A percentile compares a stretch with the other conserved stretches of the same genome.
These are phyloP conservation scores for Solanum hybrid DNA, from an alignment of 305 asterid species.

Conservation along the genomic window DNA sequence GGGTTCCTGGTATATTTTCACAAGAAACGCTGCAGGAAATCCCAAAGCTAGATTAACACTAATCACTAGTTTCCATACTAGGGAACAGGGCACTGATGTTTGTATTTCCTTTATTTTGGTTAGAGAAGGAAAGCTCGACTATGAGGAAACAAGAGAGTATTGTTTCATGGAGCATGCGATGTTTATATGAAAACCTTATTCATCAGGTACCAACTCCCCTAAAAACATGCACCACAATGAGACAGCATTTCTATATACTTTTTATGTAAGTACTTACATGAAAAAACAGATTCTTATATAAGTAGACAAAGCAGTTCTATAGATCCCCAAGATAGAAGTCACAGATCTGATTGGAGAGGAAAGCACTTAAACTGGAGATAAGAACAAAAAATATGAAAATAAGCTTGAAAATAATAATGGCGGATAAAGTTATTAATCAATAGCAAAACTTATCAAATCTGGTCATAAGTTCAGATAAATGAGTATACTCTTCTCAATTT, in stretches of 20 bases:
- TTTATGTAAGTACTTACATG: background rate
- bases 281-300: background rate
- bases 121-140: background rate
- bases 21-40: background rate
- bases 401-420: background rate
- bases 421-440: background rate
- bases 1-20: background rate
- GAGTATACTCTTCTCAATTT: background rate
- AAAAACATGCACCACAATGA: background rate
- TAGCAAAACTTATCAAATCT: background rate
- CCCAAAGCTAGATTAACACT: background rate
- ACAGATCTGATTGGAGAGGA: slow-evolving; percentile 4
- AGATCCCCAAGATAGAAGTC: background rate
- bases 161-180: background rate
- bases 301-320: background rate
- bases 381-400: background rate
- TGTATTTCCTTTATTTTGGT: background rate
- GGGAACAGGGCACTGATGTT: background rate
- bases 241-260: background rate
- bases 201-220: background rate
- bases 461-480: background rate
- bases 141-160: background rate
- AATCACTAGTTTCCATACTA: background rate
- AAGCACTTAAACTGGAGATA: background rate
- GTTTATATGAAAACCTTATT: background rate